These are phyloP conservation scores for Fusarium humuli DNA, from an alignment of 2,329 filamentous ascomycete species.

Conservation along the genomic window DNA sequence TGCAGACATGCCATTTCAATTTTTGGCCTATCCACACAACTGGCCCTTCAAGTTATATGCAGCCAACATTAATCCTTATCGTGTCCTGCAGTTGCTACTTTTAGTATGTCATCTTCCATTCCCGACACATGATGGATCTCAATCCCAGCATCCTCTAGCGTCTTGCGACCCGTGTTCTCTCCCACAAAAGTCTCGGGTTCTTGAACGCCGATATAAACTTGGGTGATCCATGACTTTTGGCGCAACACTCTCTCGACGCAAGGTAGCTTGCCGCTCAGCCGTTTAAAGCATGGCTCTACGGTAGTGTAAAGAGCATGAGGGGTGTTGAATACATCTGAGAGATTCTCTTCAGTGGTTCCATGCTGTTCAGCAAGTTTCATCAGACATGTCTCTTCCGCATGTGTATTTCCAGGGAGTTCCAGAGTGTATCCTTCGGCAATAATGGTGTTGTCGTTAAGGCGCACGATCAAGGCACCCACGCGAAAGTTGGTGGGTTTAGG, in stretches of 20 bases:
- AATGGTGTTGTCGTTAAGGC: conserved; percentile 66
- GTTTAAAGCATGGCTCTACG: conserved; percentile 84
- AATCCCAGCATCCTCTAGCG: conserved; percentile 78
- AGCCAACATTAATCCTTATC: conserved; percentile 25
- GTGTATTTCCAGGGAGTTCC: conserved; percentile 91
- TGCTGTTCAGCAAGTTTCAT: conserved; percentile 72
- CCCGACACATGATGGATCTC: conserved; percentile 78
- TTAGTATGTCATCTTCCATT: conserved; percentile 82
- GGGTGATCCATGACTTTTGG: conserved; percentile 71
- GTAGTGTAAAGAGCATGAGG: conserved; percentile 81
- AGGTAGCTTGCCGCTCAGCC: conserved; percentile 78
- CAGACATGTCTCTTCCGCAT: conserved; percentile 94
- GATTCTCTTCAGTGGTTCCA: conserved; percentile 63
- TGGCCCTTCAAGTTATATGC: too few relatives aligned
- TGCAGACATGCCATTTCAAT: not conserved
- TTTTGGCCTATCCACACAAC: not conserved
- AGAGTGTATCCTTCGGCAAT: conserved; percentile 89
- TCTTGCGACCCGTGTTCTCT: conserved; percentile 78
- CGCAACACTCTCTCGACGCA: conserved; percentile 84
- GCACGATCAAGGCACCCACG: conserved; percentile 89
- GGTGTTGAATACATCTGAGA: conserved; percentile 56
- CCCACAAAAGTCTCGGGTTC: conserved; percentile 93
- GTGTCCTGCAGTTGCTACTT: conserved; percentile 87
- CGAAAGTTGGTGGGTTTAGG: conserved; percentile 92
- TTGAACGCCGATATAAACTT: conserved; percentile 86